Evolutionary conservation across 2,329 filamentous ascomycete genomes (phyloP), one percentile per base, ranked within the genome.

Genomic region (Rhinocladiella similis): DNA sequence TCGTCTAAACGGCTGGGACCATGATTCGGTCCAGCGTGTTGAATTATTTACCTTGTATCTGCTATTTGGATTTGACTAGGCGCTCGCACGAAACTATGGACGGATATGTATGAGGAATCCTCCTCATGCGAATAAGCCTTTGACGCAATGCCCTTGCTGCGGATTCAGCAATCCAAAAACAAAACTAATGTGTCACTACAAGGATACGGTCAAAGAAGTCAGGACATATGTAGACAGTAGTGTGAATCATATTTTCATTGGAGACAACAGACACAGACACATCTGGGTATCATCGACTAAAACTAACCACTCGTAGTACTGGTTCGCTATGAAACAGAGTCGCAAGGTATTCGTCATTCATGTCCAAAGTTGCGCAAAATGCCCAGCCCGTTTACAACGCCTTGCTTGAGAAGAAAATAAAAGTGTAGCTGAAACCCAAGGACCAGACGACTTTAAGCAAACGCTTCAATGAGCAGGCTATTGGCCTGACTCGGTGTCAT

Each of bases 401-500:
- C 38, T 41, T 41, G 38, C 38, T 18, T 25, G 4, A 22, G 25
- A 14, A 13, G 5, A 19, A 29, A 38, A 50, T 25, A 29, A 14
- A 16, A 43, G 25, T 3, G 25, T 27, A 27, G 12, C 39, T 50
- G 25, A 29, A 12, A 25, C 16, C 14, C 42, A 46, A 16, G n/a
- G 14, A 25, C 16, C 36, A 6, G 20, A 20, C 3, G 10, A 29
- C 25, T 62, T 12, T 42, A 62, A 12, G 46, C 53, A 27, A 59
- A 62, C 3, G 56, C 53, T 6, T 62, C 53, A 3, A 54, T 43
- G 22, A 62, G 52, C 13, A 62, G 43, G 52, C 25, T 50, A 10
- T 59, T 43, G 14, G 48, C 56, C 49, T 62, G 56, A 14, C 33
- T 50, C 5, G n/a, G 47, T 4, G 53, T 54, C 47, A 56, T 27